Evolutionary conservation across 208 protist genomes (phyloP), one percentile per base, ranked within the genome.

Genomic region (Leishmania tarentolae): DNA sequence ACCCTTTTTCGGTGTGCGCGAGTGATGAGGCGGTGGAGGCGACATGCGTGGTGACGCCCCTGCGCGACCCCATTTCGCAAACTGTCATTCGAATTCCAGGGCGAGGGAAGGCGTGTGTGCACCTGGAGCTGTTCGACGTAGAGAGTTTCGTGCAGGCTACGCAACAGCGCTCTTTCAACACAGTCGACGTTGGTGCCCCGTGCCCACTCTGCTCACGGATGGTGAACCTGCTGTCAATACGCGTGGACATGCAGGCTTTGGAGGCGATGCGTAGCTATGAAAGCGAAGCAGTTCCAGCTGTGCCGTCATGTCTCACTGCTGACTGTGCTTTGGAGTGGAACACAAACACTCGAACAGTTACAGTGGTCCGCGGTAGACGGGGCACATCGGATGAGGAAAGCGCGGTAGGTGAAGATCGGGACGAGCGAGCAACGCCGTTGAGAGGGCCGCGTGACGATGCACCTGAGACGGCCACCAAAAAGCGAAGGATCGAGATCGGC

Each of bases 91-190:
- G 75, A 31, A 84, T 87, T 28, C 94, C 94, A 3, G 88, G 83
- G 8, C 87, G 94, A 24, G 92, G 94, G 21, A 59, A 79, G 35
- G 57, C 35, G 44, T 97, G 94, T 59, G 80, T 77, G 47, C 94
- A 97, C 82, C 44, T 90, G 44, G 91, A 94, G 73, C 50, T 94
- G n/a, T 97, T 97, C 81, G 94, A 97, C 65, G 59, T 93, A n/a
- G 78, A 72, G 46, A 87, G 82, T 40, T 95, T 96, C 82, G 88
- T 97, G 24, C 87, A 83, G 59, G 78, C 85, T 9, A 87, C 81
- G 19, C 86, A 92, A 75, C 87, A 88, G 75, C 78, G 57, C 56
- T 78, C 76, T 42, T 74, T 81, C 17, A 52, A 47, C 71, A 74
- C 69, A 24, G 83, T 79, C 70, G 79, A 82, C 59, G 83, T 82